Evolutionary conservation across 2,329 filamentous ascomycete species (phyloP).

Genomic region (Xylariaceae sp.): DNA sequence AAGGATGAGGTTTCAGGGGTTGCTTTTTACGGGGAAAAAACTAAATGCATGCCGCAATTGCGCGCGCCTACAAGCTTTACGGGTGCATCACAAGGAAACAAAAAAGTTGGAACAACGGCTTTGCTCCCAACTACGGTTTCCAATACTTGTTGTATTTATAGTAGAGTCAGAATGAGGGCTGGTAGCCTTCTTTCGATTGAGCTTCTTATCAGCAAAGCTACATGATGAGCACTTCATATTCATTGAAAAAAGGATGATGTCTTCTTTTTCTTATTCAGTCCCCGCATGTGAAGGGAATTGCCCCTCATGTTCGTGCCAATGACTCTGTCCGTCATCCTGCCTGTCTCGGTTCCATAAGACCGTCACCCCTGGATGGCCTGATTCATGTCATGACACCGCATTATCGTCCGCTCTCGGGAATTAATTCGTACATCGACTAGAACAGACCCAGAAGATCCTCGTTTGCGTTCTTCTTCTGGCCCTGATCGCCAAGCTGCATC

Average conservation of each 20-base stretch:
- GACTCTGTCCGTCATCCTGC: background rate
- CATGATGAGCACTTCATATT: slow-evolving; percentile 5
- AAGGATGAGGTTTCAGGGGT: too few species aligned
- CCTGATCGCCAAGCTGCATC: slow-evolving; percentile 46
- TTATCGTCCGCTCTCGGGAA: background rate
- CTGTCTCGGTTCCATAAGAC: slow-evolving; percentile 13
- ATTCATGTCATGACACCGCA: background rate
- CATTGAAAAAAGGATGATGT: slow-evolving; percentile 4
- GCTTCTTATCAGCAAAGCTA: background rate
- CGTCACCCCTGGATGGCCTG: background rate
- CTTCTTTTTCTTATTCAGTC: background rate
- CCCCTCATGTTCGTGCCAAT: slow-evolving; percentile 2
- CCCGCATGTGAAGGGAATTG: slow-evolving; percentile 1
- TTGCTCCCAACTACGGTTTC: slow-evolving; percentile 3
- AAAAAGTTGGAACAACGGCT: background rate
- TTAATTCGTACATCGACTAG: slow-evolving; percentile 30
- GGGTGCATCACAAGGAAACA: background rate
- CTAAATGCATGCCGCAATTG: background rate
- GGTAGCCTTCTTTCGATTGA: background rate
- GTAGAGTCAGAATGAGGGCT: background rate
- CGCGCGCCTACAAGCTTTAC: background rate
- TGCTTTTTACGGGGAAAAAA: too few species aligned
- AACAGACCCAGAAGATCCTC: slow-evolving; percentile 59
- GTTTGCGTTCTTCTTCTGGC: slow-evolving; percentile 40
- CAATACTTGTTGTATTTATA: slow-evolving; percentile 10